Conservation (phyloP, 306 rosid species). For the Casuarina cunninghamiana region DNA sequence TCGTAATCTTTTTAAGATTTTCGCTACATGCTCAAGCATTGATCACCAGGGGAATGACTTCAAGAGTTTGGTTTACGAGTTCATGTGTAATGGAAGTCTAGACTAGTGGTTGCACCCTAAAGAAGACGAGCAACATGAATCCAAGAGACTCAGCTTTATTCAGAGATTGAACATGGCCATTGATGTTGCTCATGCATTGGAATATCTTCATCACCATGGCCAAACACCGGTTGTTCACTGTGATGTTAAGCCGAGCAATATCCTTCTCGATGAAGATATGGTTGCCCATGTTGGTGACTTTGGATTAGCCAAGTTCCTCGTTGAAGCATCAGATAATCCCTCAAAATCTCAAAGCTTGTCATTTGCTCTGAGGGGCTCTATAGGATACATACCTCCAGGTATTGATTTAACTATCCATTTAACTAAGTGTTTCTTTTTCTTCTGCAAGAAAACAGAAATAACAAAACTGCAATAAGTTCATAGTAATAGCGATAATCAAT, state of each 20-base stretch:
- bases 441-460: too few relatives aligned
- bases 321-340: constrained; percentile 18
- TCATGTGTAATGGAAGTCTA: constrained; percentile 9
- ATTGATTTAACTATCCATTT: not conserved
- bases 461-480: not conserved
- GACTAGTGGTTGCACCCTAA: constrained; percentile 6
- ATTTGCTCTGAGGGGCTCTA: constrained; percentile 31
- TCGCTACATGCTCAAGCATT: constrained; percentile 30
- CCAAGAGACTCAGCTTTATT: not conserved
- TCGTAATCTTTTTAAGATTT: constrained; percentile 37
- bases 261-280: constrained; percentile 34
- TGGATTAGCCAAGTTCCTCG: constrained; percentile 38
- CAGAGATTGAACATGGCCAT: not conserved
- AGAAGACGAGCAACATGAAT: not conserved
- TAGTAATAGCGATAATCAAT: not conserved
- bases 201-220: constrained; percentile 2
- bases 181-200: constrained; percentile 2
- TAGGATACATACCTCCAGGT: constrained; percentile 37
- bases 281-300: constrained; percentile 28
- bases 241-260: constrained; percentile 41
- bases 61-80: constrained; percentile 29
- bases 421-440: not conserved
- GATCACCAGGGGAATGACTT: constrained; percentile 45
- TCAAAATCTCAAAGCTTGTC: constrained; percentile 3
- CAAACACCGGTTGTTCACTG: constrained; percentile 22